Evolutionary conservation across 768 basidiomycete species (phyloP), one percentile per base, ranked within the genome.

Genomic region (Piloderma croceum): DNA sequence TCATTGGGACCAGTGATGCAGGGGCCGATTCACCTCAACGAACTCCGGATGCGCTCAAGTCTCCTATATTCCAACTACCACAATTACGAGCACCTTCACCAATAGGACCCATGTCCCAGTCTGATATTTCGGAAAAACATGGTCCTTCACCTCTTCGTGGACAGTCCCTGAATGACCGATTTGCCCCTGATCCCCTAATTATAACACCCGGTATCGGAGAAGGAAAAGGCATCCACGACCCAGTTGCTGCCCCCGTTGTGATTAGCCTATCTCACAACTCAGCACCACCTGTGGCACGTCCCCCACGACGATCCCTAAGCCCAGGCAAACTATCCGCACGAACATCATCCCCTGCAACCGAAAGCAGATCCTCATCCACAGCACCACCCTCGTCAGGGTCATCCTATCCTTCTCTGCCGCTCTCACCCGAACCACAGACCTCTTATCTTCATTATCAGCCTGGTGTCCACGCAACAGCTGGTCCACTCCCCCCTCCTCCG

Each of bases 401-500:
- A 25, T 34, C 13, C 21, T n/a, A n/a, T n/a, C n/a, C n/a, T n/a
- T n/a, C n/a, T n/a, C n/a, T n/a, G n/a, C n/a, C n/a, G n/a, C n/a
- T n/a, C n/a, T n/a, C n/a, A n/a, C n/a, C n/a, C n/a, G n/a, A n/a
- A n/a, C n/a, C n/a, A n/a, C 27, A 29, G 27, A 29, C 9, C 18
- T 38, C 38, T 13, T 43, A 45, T 39, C 34, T 52, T 43, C 36
- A 44, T 46, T 46, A 42, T 29, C 43, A 48, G 20, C 29, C 50
- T 68, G 73, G 76, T 36, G 51, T 81, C 2, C 81, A 88, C 59
- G 69, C 82, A 6, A 84, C 73, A 18, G 84, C 83, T 31, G 81
- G 83, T 4, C 84, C 85, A 34, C 68, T 83, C 43, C 83, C 85
- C 21, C 75, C 77, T 23, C 83, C 83, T 7, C 82, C 84, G 3